Percentiles rank a stretch among this genome's conserved stretches.
These are phyloP conservation scores for Yamagishiella unicocca DNA, from an alignment of 139 green algal genomes.

Conservation along the genomic window DNA sequence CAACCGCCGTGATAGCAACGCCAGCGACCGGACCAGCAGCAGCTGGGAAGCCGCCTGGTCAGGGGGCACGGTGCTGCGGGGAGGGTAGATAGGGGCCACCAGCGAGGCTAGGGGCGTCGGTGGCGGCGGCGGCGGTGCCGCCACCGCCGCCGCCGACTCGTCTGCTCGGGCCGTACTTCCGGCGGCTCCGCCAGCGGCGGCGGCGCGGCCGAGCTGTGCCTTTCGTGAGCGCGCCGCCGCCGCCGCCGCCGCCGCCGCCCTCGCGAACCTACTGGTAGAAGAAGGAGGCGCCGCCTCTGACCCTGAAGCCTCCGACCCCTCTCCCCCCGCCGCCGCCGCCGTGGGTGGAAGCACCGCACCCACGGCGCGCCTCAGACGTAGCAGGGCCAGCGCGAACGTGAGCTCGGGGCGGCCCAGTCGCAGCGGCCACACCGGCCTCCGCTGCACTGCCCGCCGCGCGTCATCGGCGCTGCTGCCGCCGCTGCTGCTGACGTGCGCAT, in stretches of 20 bases:
- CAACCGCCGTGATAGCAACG: slow-evolving; percentile 37
- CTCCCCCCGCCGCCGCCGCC: too few relatives aligned
- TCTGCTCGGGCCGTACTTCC: not conserved
- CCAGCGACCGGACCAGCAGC: not conserved
- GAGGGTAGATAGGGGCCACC: slow-evolving; percentile 35
- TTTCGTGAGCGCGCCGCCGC: not conserved
- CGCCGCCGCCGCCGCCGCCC: not conserved
- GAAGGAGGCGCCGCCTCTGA: too few relatives aligned
- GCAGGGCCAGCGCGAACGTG: not conserved
- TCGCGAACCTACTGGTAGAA: not conserved
- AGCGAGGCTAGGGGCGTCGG: not conserved
- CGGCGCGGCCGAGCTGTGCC: not conserved
- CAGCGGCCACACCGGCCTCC: not conserved
- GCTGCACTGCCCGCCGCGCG: too few relatives aligned
- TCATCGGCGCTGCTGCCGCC: too few relatives aligned
- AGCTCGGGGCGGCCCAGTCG: not conserved
- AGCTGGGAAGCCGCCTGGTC: not conserved
- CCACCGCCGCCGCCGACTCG: not conserved
- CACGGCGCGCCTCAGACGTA: too few relatives aligned
- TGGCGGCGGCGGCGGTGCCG: not conserved
- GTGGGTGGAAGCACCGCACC: too few relatives aligned
- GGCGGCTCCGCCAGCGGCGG: not conserved
- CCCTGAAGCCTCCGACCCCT: too few relatives aligned
- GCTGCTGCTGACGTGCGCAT: too few relatives aligned
- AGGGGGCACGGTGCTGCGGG: not conserved